phyloP scores from a whole-genome alignment of 495 filamentous ascomycete species.

The Pseudomonodictys pantanalensis region DNA sequence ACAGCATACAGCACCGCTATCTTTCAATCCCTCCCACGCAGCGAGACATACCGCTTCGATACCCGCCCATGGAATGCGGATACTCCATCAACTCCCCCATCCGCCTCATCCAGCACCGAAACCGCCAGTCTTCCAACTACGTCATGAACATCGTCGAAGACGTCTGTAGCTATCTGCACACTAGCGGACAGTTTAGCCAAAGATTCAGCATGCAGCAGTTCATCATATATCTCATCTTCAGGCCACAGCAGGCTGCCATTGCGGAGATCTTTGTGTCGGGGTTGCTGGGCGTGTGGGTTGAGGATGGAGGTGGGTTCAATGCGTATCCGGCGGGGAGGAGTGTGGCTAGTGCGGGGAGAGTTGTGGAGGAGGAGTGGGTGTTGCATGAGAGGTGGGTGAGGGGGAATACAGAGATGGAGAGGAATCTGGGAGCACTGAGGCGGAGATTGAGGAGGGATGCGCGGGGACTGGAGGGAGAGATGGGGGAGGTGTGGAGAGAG shows the following conservation, averaged over 20 bases:
- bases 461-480: neutral
- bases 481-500: conserved; percentile 2
- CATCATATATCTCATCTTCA: conserved; percentile 24
- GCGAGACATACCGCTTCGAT: conserved; percentile 1
- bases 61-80: conserved; percentile 17
- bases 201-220: conserved; percentile 14
- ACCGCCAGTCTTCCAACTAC: conserved; percentile 9
- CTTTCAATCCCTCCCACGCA: neutral
- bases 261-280: conserved; percentile 27
- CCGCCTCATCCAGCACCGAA: conserved; percentile 12
- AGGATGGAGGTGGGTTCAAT: conserved; percentile 23
- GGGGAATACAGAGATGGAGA: neutral
- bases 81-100: conserved; percentile 8
- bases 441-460: neutral
- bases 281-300: conserved; percentile 20
- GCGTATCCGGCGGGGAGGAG: conserved; percentile 19
- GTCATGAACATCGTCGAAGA: conserved; percentile 22
- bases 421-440: conserved; percentile 1
- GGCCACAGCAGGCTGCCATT: conserved; percentile 6
- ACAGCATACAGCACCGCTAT: neutral
- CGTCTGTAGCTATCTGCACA: conserved; percentile 5
- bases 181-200: neutral
- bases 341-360: conserved; percentile 4
- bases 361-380: conserved; percentile 3
- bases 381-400: conserved; percentile 6